phyloP scores from a whole-genome alignment of 805 yeast species.

The Blastobotrys parvus region DNA sequence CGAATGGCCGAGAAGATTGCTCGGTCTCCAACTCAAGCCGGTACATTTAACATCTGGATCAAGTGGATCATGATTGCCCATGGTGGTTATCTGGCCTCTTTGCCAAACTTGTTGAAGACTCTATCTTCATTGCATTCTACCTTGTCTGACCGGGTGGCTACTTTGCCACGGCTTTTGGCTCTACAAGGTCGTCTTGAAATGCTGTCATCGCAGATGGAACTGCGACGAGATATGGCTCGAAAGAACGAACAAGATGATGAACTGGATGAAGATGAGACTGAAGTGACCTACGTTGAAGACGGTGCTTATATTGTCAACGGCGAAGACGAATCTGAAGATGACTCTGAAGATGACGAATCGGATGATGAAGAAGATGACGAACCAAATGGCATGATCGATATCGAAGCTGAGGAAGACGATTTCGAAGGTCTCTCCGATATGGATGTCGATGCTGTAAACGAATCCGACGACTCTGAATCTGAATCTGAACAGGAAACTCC shows the following conservation, averaged over 20 bases:
- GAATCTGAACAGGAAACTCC: conserved; percentile 7
- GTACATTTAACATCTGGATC: conserved; percentile 55
- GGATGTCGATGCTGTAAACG: conserved; percentile 25
- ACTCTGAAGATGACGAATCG: conserved; percentile 23
- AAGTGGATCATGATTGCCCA: conserved; percentile 69
- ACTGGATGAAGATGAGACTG: conserved; percentile 25
- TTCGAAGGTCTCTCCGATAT: conserved; percentile 23
- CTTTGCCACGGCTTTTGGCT: conserved; percentile 60
- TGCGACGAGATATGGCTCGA: conserved; percentile 46
- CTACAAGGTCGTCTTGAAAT: conserved; percentile 81
- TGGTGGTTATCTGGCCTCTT: conserved; percentile 52
- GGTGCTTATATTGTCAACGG: conserved; percentile 39
- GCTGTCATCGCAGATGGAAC: conserved; percentile 62
- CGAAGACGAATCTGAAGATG: conserved; percentile 37
- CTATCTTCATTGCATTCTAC: conserved; percentile 51
- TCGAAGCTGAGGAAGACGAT: conserved; percentile 29
- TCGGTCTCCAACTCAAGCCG: conserved; percentile 46
- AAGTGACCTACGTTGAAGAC: conserved; percentile 31
- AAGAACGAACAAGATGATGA: conserved; percentile 31
- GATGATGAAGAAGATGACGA: conserved; percentile 37
- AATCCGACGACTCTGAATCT: conserved; percentile 12
- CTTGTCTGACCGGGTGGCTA: conserved; percentile 45
- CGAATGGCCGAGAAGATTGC: conserved; percentile 40
- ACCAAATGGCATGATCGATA: conserved; percentile 33
- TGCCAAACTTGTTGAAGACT: conserved; percentile 44